Base-by-base conservation (phyloP, 805 yeast species). In the Monosporozyma aerobia region DNA sequence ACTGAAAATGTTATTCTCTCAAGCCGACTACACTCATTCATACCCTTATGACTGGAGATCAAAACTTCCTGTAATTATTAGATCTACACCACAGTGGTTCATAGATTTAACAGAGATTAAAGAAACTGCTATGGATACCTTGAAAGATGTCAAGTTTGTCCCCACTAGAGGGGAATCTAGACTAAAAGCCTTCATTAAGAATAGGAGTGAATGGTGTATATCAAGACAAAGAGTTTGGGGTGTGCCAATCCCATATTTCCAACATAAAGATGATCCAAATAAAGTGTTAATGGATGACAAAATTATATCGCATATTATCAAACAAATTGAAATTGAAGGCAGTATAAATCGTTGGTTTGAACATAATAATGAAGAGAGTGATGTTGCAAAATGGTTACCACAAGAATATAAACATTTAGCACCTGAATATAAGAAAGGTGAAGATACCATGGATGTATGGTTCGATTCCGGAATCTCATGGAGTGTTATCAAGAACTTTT, bases 21-120 rank as follows among this genome's bases (percentile, higher is more conserved):
- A 75, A 1, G 73, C 82, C 52, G 69, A 71, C 39, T 84, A 83
- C 63, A 69, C 66, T 10, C 99, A 94, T 69, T 87, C 92, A 2
- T 92, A 92, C 61, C 98, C 99, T 0, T 90, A 88, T 63, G 99
- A 94, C 66, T 94, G 99, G 99, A 79, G 99, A 60, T 87, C 96
- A 2, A 90, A 90, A 64, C 85, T 85, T 44, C 99, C 99, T 0
- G 90, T 94, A n/a, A 83, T 94, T 49, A 88, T 94, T 54, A 76
- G 98, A 54, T 83, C 98, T 0, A 94, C 99, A 0, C 94, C 97
- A 1, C 99, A 94, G 69, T 94, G 98, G 95, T 94, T 94, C 68
- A 85, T 94, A 7, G 87, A 90, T 64, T 86, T 94, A 35, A 86
- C 83, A 30, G 76, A 76, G 51, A 83, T 90, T 50, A 90, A 88